Evolutionary conservation across 1,139 yeast species (phyloP), one percentile per base, ranked within the genome.

Genomic region (Geotrichum fermentans): DNA sequence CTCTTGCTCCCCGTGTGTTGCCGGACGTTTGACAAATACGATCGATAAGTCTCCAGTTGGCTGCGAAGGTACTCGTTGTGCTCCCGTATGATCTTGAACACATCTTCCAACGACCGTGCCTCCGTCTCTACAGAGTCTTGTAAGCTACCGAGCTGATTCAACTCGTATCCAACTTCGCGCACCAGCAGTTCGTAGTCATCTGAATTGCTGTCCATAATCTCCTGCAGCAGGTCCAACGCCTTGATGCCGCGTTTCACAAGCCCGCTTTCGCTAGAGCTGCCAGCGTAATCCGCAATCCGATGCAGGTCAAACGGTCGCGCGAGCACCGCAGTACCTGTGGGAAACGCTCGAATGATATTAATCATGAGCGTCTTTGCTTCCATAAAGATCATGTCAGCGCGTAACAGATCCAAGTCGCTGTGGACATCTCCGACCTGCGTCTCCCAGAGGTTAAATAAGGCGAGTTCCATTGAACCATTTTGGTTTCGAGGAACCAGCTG

Each of bases 351-450:
- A 24, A 69, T 64, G 24, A 69, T 67, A 47, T 69, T 70, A 30
- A 68, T 66, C 59, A 69, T 60, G 6, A 66, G 56, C 6, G 71
- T 59, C 55, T 69, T 69, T n/a, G 70, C 65, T 45, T 69, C 72
- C 66, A 67, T 64, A 48, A 67, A 68, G 7, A 67, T 58, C 40
- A 67, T 64, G 51, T 68, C 71, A 0, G 68, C 63, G n/a, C 68
- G 59, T 33, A 66, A 56, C 48, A 65, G 58, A 44, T 66, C 69
- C 24, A 65, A 56, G 14, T 58, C 53, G 18, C 61, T 60, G 32
- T 66, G 65, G 3, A 66, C 60, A 47, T 65, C 65, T 6, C 67
- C 66, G n/a, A 67, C 62, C 33, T 59, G 63, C 1, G 71, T 64
- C 43, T 67, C 71, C 70, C 72, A 69, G 22, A 70, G 58, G 29